Evolutionary conservation across 257 asterid species (phyloP).

Genomic region (Gardenia jasminoides): DNA sequence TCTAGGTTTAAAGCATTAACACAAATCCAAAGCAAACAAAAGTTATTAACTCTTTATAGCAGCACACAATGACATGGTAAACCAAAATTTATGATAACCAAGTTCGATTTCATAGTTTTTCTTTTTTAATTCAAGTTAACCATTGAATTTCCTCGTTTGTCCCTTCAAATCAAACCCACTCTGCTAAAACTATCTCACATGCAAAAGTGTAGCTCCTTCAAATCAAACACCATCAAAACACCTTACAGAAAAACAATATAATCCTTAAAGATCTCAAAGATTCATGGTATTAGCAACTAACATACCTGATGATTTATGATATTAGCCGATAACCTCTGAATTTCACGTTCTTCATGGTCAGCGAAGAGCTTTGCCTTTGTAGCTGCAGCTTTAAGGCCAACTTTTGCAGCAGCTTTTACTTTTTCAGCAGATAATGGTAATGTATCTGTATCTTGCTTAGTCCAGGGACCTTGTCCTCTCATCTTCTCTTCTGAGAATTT

Average conservation of each 20-base stretch:
- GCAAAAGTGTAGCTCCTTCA: background rate
- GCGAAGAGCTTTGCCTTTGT: constrained; percentile 94
- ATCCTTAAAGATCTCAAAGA: background rate
- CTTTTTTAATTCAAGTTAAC: background rate
- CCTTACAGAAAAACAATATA: background rate
- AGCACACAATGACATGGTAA: background rate
- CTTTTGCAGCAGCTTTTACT: constrained; percentile 79
- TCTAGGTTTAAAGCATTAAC: background rate
- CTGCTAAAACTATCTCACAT: background rate
- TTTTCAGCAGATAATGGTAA: constrained; percentile 55
- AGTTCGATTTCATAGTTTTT: background rate
- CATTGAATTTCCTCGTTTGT: background rate
- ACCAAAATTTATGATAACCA: background rate
- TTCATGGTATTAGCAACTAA: background rate
- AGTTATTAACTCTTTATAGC: background rate
- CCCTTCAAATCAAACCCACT: background rate
- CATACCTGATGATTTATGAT: constrained; percentile 89
- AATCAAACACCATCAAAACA: background rate
- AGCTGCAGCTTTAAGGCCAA: constrained; percentile 95
- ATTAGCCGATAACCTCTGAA: constrained; percentile 93
- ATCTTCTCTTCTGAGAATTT: constrained; percentile 29
- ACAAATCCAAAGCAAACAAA: background rate
- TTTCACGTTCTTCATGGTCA: constrained; percentile 99
- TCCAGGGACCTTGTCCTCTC: constrained; percentile 47
- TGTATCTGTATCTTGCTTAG: constrained; percentile 50